A percentile compares a stretch with the other conserved stretches of the same genome.
These are phyloP conservation scores for Trichoderma gracile DNA, from an alignment of 2,329 filamentous ascomycete species.

Conservation along the genomic window DNA sequence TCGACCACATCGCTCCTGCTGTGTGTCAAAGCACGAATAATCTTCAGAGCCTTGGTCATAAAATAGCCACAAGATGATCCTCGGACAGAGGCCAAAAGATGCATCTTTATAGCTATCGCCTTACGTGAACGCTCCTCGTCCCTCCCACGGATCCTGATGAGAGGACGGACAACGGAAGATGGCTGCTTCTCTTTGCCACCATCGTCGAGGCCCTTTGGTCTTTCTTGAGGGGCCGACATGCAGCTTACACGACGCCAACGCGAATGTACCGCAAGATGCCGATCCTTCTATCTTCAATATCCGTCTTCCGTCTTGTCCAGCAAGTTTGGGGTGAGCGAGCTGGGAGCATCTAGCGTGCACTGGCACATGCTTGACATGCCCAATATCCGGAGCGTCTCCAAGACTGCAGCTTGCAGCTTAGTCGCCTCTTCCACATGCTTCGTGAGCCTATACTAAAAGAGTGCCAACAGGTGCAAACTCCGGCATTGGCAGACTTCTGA, in stretches of 20 bases:
- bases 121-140: too few species aligned
- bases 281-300: background rate
- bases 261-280: background rate
- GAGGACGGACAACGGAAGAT: too few species aligned
- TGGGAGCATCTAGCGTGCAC: background rate
- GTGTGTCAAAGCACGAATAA: too few species aligned
- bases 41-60: too few species aligned
- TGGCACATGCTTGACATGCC: background rate
- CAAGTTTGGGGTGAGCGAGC: background rate
- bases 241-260: background rate
- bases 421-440: background rate
- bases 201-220: background rate
- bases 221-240: background rate
- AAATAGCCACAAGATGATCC: too few species aligned
- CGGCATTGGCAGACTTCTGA: background rate
- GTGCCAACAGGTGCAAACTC: background rate
- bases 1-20: too few species aligned
- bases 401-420: background rate
- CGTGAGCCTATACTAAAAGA: background rate
- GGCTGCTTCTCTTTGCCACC: background rate
- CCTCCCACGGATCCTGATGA: too few species aligned
- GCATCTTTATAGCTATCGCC: too few species aligned
- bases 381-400: background rate
- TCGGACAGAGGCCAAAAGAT: too few species aligned
- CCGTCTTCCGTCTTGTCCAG: background rate